Percentiles rank a stretch among this genome's conserved stretches.
Evolutionary conservation across 257 asterid species (phyloP).

Genomic region (Verbascum thapsus): DNA sequence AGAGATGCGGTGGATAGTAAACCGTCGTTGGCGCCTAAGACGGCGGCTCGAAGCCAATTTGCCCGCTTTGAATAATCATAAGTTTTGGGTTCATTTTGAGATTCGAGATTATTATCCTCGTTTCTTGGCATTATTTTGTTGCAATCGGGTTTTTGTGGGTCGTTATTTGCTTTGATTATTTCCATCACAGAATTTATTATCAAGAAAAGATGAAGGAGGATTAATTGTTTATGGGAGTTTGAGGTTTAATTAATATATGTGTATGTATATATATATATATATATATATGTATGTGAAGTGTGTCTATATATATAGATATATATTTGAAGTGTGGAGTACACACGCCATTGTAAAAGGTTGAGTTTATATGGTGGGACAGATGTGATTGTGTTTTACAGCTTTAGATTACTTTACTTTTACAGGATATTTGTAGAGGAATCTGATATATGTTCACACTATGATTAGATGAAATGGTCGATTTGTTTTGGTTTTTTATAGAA

Average conservation of each 20-base stretch:
- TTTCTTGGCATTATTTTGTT: constrained; percentile 18
- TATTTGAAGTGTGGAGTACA: constrained; percentile 69
- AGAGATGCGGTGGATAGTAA: too few relatives aligned
- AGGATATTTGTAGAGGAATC: constrained; percentile 28
- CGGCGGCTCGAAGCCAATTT: constrained; percentile 81
- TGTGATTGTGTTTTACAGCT: too few relatives aligned
- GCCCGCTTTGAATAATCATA: constrained; percentile 58
- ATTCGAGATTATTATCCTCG: constrained; percentile 48
- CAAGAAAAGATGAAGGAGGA: too few relatives aligned
- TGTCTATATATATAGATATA: constrained; percentile 14
- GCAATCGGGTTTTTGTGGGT: constrained; percentile 19
- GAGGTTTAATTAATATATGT: too few relatives aligned
- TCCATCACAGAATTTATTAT: constrained; percentile 27
- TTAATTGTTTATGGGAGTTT: not conserved
- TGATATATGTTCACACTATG: constrained; percentile 42
- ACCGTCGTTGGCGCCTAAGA: constrained; percentile 81
- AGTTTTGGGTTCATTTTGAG: constrained; percentile 22
- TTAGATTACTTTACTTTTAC: not conserved
- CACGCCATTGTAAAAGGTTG: constrained; percentile 38
- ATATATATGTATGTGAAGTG: too few relatives aligned
- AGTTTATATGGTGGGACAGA: not conserved
- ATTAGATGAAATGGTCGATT: constrained; percentile 3
- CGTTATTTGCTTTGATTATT: constrained; percentile 1
- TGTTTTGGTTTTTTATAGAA: not conserved
- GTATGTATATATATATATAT: not conserved